Conservation (phyloP, 2,329 filamentous ascomycete species). For the Capronia epimyces region DNA sequence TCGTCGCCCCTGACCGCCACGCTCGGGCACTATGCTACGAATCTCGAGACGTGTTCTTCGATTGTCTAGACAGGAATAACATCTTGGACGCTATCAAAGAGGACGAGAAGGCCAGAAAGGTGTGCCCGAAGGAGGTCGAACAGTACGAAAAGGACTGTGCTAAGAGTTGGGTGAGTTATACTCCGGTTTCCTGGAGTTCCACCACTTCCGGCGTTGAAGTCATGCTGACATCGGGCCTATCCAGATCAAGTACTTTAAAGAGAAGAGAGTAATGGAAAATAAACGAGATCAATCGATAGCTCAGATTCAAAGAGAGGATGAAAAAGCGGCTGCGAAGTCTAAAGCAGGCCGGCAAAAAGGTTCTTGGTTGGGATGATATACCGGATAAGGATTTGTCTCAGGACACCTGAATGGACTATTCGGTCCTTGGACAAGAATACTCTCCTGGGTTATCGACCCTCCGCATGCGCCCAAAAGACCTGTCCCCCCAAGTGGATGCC, state of each 20-base stretch:
- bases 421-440: too few species aligned
- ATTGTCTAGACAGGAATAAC: constrained; percentile 72
- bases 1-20: constrained; percentile 75
- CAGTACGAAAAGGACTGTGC: constrained; percentile 83
- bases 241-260: constrained; percentile 95
- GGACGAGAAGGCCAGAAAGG: constrained; percentile 52
- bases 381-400: neutral
- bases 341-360: constrained; percentile 36
- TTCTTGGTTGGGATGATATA: constrained; percentile 28
- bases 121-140: constrained; percentile 56
- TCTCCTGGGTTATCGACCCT: too few species aligned
- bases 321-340: constrained; percentile 52
- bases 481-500: neutral
- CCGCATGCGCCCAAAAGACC: neutral
- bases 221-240: neutral
- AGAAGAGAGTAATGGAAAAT: constrained; percentile 85
- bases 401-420: neutral
- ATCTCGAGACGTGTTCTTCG: constrained; percentile 79
- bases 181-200: neutral
- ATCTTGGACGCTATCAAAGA: constrained; percentile 69
- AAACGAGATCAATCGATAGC: constrained; percentile 76
- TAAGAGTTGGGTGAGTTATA: constrained; percentile 71
- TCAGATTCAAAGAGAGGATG: constrained; percentile 67
- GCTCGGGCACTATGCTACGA: constrained; percentile 85
- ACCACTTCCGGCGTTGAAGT: neutral